Conservation (phyloP, 192 early-diverging fungal species). For the Rhizophagus clarus region DNA sequence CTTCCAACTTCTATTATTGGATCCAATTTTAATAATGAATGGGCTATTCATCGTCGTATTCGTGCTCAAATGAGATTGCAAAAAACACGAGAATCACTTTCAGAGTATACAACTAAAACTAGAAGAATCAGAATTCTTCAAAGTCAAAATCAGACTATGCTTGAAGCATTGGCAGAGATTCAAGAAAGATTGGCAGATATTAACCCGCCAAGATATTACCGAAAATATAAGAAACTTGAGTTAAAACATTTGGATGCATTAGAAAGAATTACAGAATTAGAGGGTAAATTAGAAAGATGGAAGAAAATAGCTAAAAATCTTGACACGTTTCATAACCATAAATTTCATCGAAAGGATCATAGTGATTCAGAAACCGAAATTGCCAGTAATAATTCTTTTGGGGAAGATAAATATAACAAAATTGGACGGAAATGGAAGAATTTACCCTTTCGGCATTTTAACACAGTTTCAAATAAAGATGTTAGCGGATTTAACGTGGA, state of each 20-base stretch:
- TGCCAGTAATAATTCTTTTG: not conserved
- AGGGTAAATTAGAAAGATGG: not conserved
- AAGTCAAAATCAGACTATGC: conserved; percentile 21
- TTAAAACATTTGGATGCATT: not conserved
- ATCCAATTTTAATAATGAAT: conserved; percentile 56
- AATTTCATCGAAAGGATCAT: not conserved
- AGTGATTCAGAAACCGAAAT: not conserved
- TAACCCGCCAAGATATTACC: conserved; percentile 31
- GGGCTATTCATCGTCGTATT: conserved; percentile 26
- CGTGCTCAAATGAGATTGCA: conserved; percentile 6
- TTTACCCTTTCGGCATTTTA: not conserved
- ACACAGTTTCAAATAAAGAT: not conserved
- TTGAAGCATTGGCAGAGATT: conserved; percentile 28
- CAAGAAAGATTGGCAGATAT: conserved; percentile 31
- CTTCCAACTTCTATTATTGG: conserved; percentile 60
- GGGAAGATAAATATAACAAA: not conserved
- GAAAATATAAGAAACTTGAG: conserved; percentile 22
- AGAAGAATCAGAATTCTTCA: conserved; percentile 1
- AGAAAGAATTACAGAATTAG: conserved; percentile 21
- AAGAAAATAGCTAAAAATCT: conserved; percentile 21
- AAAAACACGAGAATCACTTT: not conserved
- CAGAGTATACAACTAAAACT: not conserved
- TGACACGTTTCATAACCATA: not conserved
- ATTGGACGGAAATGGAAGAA: not conserved
- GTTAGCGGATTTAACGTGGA: not conserved